A percentile compares a stretch with the other conserved stretches of the same genome.
Evolutionary conservation across 768 basidiomycete species (phyloP).

Genomic region (Boletus rubroflammeus): DNA sequence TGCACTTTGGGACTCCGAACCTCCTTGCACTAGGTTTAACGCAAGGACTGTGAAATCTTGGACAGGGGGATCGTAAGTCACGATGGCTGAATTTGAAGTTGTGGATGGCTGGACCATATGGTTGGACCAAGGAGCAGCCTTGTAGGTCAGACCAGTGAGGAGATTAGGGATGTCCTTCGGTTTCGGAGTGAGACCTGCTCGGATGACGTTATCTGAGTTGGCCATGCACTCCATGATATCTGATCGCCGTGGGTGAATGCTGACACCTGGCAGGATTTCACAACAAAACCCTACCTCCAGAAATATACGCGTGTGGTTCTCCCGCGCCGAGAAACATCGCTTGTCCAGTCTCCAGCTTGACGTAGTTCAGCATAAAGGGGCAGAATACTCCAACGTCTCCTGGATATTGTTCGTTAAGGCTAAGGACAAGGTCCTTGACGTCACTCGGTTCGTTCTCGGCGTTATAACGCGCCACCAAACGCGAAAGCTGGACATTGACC

Average conservation of each 20-base stretch:
- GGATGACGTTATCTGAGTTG: constrained; percentile 97
- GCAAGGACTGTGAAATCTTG: constrained; percentile 89
- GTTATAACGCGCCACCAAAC: constrained; percentile 63
- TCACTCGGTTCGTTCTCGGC: constrained; percentile 42
- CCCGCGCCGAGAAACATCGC: constrained; percentile 95
- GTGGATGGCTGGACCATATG: constrained; percentile 64
- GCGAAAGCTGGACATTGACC: constrained; percentile 52
- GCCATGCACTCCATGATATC: constrained; percentile 99
- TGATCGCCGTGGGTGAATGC: constrained; percentile 29
- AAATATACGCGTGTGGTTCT: constrained; percentile 95
- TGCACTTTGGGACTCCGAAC: constrained; percentile 51
- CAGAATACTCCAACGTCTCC: constrained; percentile 94
- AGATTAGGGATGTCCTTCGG: constrained; percentile 91
- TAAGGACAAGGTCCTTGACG: constrained; percentile 59
- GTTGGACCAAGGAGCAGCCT: constrained; percentile 57
- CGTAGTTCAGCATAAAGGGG: constrained; percentile 83
- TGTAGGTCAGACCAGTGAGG: constrained; percentile 82
- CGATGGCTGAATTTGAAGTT: constrained; percentile 42
- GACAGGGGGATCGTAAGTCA: constrained; percentile 87
- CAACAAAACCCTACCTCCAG: constrained; percentile 61
- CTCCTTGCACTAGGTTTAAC: constrained; percentile 44
- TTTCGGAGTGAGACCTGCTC: constrained; percentile 96
- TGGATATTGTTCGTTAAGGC: constrained; percentile 73
- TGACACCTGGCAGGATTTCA: not conserved
- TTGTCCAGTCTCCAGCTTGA: constrained; percentile 74